Conservation (phyloP, 2,329 filamentous ascomycete genomes). For the Tolypocladium amazonense region DNA sequence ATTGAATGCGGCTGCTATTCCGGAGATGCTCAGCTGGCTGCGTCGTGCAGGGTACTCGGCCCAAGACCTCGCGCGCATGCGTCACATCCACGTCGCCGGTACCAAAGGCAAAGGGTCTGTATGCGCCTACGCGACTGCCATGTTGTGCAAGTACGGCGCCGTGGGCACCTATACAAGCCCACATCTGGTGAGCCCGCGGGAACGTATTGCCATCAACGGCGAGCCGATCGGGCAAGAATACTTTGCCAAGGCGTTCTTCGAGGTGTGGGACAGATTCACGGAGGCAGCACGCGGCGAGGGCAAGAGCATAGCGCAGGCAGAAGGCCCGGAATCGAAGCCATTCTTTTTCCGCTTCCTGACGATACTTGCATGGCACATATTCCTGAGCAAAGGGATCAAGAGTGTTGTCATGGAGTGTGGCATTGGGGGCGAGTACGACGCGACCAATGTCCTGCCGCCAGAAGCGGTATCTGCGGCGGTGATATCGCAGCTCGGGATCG, state of each 20-base stretch:
- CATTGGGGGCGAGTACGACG: slow-evolving; percentile 88
- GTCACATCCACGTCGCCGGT: slow-evolving; percentile 72
- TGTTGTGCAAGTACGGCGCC: slow-evolving; percentile 43
- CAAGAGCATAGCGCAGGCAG: slow-evolving; percentile 28
- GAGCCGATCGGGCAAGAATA: slow-evolving; percentile 53
- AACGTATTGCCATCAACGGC: slow-evolving; percentile 75
- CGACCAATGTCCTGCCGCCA: slow-evolving; percentile 68
- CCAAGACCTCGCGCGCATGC: slow-evolving; percentile 29
- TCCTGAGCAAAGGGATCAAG: slow-evolving; percentile 63
- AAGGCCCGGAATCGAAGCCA: slow-evolving; percentile 58
- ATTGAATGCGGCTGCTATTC: slow-evolving; percentile 64
- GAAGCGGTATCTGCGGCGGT: slow-evolving; percentile 58
- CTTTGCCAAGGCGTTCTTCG: slow-evolving; percentile 73
- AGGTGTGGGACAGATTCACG: slow-evolving; percentile 61
- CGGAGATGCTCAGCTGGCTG: slow-evolving; percentile 74
- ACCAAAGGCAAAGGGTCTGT: slow-evolving; percentile 94
- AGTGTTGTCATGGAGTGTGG: slow-evolving; percentile 84
- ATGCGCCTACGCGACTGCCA: slow-evolving; percentile 71
- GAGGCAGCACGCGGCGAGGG: slow-evolving; percentile 23
- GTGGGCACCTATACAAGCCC: slow-evolving; percentile 79
- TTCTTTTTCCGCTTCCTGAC: slow-evolving; percentile 91
- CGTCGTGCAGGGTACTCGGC: slow-evolving; percentile 61
- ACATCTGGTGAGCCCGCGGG: slow-evolving; percentile 72
- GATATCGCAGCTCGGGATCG: slow-evolving; percentile 73
- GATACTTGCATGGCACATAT: slow-evolving; percentile 77